phyloP scores from a whole-genome alignment of 2,329 filamentous ascomycete genomes.

The Hymenotorrendiella dingleyae region DNA sequence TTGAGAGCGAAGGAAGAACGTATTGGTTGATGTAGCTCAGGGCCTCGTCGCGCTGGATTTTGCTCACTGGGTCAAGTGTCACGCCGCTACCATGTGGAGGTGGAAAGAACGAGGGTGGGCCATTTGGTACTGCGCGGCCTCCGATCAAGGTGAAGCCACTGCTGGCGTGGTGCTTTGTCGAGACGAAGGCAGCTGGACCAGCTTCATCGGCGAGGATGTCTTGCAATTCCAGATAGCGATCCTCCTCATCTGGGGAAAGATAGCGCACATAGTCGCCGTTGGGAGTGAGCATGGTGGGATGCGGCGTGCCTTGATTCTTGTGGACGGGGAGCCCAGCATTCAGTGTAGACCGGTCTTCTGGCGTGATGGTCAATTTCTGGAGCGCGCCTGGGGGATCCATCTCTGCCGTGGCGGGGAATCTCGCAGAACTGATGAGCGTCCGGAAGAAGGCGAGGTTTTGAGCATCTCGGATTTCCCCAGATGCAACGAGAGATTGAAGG shows the following conservation, averaged over 20 bases:
- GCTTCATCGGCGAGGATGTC: constrained; percentile 46
- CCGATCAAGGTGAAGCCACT: constrained; percentile 58
- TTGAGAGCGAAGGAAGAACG: constrained; percentile 45
- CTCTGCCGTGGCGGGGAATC: constrained; percentile 28
- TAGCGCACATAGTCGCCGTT: constrained; percentile 73
- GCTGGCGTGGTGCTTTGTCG: constrained; percentile 47
- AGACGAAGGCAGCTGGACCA: constrained; percentile 50
- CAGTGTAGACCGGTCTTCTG: constrained; percentile 50
- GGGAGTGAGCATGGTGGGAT: constrained; percentile 65
- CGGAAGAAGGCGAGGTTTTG: constrained; percentile 39
- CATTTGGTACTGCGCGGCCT: constrained; percentile 59
- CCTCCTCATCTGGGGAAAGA: constrained; percentile 61
- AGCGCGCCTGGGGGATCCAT: constrained; percentile 20
- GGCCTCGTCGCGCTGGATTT: constrained; percentile 61
- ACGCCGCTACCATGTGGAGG: constrained; percentile 28
- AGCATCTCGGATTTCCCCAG: constrained; percentile 31
- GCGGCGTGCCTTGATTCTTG: constrained; percentile 53
- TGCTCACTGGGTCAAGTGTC: constrained; percentile 53
- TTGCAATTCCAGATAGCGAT: constrained; percentile 65
- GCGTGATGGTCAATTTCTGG: constrained; percentile 42
- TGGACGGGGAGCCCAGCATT: constrained; percentile 52
- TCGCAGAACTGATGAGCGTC: constrained; percentile 26
- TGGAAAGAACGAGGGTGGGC: constrained; percentile 57
- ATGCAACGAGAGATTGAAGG: constrained; percentile 34
- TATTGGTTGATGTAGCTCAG: constrained; percentile 66